Base-by-base conservation (phyloP, 805 yeast species). In the Lipomyces sp. region DNA sequence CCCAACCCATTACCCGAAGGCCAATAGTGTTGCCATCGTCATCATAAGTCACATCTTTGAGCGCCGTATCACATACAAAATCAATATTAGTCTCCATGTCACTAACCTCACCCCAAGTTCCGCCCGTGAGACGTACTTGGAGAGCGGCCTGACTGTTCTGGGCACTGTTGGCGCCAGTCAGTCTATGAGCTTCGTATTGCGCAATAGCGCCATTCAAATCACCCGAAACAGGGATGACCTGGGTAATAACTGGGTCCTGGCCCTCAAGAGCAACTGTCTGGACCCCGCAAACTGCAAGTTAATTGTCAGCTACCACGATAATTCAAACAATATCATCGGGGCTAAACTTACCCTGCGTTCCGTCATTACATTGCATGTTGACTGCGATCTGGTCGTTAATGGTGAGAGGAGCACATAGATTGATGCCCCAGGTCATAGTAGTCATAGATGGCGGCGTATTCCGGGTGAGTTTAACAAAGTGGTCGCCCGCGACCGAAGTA, bases 381-480 rank as follows among this genome's bases (percentile, higher is more conserved):
- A 80, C 75, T 0, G 77, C 75, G 2, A 10, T 78, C 77, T 8
- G 75, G 77, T 10, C 74, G 74, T 29, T 73, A 66, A 42, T 32
- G 30, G 77, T 74, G n/a, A 82, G 75, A 0, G 84, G 79, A 57
- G 85, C 86, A 78, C 96, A 91, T 7, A 92, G 80, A 60, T 91
- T 89, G 48, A 93, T 69, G 73, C 82, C 86, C 93, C 97, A 90
- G 2, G 85, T 81, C 42, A 82, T 77, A 59, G 80, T 82, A 1
- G 90, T 85, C 39, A 77, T 78, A 11, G 94, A 84, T 1, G 99
- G 98, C 18, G 98, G 98, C 10, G 97, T 90, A 55, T 82, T 83
- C 39, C 77, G 78, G 18, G 80, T 71, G 3, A 73, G 50, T 4
- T 81, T 73, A n/a, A 80, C 77, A 0, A 77, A 62, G 70, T 85